Evolutionary conservation across 225 moss, liverwort and hornwort species (phyloP).

Genomic region (Ulota crispa): DNA sequence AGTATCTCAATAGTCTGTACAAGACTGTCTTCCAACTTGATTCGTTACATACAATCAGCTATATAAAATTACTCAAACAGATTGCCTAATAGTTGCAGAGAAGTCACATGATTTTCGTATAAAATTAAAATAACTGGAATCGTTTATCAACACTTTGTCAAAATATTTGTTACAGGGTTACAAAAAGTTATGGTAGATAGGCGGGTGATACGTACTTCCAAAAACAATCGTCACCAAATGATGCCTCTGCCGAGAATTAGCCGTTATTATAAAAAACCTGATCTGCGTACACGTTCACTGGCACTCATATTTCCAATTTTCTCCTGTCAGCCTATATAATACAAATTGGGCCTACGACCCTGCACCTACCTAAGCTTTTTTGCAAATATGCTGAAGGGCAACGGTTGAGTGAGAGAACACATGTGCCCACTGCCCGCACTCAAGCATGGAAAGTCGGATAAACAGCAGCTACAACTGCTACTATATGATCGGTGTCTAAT

Average conservation of each 20-base stretch:
- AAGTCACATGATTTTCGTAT: neutral
- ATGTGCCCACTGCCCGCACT: neutral
- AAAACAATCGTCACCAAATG: conserved; percentile 14
- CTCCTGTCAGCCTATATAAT: conserved; percentile 25
- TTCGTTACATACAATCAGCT: neutral
- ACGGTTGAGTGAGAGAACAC: neutral
- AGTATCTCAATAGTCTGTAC: neutral
- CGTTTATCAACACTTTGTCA: conserved; percentile 4
- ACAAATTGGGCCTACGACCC: conserved; percentile 20
- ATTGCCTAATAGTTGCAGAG: neutral
- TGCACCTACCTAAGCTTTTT: conserved; percentile 8
- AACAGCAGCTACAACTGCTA: conserved; percentile 5
- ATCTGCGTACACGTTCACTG: conserved; percentile 27
- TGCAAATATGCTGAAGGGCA: neutral
- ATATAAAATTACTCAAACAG: neutral
- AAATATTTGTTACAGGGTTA: conserved; percentile 14
- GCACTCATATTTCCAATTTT: conserved; percentile 18
- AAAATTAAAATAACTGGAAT: neutral
- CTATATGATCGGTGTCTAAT: conserved; percentile 2
- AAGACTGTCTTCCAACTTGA: neutral
- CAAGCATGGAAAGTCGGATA: conserved; percentile 9
- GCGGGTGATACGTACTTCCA: conserved; percentile 12
- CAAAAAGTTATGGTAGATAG: neutral
- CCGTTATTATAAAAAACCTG: conserved; percentile 31
- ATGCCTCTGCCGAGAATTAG: conserved; percentile 13